phyloP scores from a whole-genome alignment of 2,329 filamentous ascomycete genomes.

The Leptosphaerulina australis region DNA sequence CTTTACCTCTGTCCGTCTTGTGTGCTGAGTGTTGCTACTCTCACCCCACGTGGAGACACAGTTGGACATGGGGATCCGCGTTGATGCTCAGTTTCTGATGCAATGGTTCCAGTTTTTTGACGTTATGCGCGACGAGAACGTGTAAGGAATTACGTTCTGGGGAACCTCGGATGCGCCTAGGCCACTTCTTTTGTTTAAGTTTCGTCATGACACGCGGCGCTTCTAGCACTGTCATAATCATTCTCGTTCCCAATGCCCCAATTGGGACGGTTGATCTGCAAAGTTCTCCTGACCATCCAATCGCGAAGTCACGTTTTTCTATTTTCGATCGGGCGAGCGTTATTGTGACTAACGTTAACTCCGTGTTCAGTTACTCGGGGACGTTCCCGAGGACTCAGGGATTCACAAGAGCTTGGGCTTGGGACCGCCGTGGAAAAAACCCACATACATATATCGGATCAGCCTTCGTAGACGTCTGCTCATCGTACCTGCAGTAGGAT shows the following conservation, averaged over 20 bases:
- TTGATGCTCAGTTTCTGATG: constrained; percentile 9
- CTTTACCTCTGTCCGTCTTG: neutral
- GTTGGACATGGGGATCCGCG: constrained; percentile 9
- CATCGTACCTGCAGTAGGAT: constrained; percentile 10
- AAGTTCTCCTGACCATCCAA: neutral
- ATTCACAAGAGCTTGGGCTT: constrained; percentile 4
- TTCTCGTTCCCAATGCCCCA: constrained; percentile 9
- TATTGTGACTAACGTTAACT: constrained; percentile 16
- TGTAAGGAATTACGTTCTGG: neutral
- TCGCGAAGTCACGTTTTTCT: constrained; percentile 10
- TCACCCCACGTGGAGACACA: neutral
- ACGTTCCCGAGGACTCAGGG: constrained; percentile 1
- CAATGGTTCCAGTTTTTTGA: constrained; percentile 13
- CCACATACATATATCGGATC: neutral
- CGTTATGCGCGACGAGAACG: constrained; percentile 2
- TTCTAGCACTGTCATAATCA: neutral
- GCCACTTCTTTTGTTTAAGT: constrained; percentile 7
- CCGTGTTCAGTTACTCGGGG: neutral
- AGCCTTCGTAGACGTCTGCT: neutral
- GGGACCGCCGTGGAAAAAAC: constrained; percentile 1
- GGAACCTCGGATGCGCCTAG: constrained; percentile 10
- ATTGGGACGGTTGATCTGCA: constrained; percentile 4
- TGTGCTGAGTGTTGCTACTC: too few relatives aligned
- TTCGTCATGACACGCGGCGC: constrained; percentile 16
- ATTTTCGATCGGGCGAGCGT: constrained; percentile 7